Evolutionary conservation across 805 yeast genomes (phyloP).

Genomic region (Metschnikowia continentalis): DNA sequence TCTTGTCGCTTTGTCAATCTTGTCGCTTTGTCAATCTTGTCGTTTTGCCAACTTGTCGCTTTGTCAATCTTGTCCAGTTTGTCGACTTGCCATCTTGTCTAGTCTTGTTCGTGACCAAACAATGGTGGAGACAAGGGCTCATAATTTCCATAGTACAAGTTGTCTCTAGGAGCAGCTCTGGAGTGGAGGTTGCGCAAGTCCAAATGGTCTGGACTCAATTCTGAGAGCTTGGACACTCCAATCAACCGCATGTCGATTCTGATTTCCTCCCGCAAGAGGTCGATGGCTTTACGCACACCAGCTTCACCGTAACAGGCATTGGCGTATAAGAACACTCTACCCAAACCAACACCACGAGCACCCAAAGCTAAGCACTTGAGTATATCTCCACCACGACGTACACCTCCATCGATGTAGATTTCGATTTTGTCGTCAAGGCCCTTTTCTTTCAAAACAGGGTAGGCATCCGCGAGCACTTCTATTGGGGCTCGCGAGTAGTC

Average conservation of each 20-base stretch:
- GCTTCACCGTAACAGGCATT: conserved; percentile 59
- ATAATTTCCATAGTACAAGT: conserved; percentile 12
- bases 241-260: conserved; percentile 75
- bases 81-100: neutral
- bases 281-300: conserved; percentile 58
- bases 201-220: conserved; percentile 13
- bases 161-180: conserved; percentile 9
- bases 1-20: neutral
- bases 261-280: conserved; percentile 64
- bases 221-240: conserved; percentile 56
- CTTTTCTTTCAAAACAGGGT: conserved; percentile 45
- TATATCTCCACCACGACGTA: conserved; percentile 64
- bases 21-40: neutral
- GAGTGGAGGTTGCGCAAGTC: conserved; percentile 12
- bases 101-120: conserved; percentile 8
- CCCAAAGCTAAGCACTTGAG: conserved; percentile 65
- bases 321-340: conserved; percentile 64
- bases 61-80: neutral
- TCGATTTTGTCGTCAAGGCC: conserved; percentile 47
- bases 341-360: conserved; percentile 68
- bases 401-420: conserved; percentile 64
- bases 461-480: conserved; percentile 67
- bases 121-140: conserved; percentile 14
- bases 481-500: conserved; percentile 80
- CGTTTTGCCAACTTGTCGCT: neutral